Percentiles rank a stretch among this genome's conserved stretches.
Conservation (phyloP, 2,329 filamentous ascomycete genomes). For the Myotisia sp. region DNA sequence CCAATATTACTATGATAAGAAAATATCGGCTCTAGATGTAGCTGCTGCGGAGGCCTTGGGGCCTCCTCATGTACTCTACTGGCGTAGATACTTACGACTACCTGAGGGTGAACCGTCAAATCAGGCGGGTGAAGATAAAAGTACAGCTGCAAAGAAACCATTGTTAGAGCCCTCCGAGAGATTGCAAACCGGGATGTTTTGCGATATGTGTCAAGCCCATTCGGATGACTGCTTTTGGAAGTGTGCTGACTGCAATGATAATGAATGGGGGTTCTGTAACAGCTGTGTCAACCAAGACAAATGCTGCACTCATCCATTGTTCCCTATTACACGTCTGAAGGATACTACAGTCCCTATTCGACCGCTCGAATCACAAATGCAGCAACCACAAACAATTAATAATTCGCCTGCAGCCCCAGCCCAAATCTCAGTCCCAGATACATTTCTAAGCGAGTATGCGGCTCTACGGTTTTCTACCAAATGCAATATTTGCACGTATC, state of each 20-base stretch:
- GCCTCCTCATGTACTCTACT: slow-evolving; percentile 39
- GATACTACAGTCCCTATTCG: too few relatives aligned
- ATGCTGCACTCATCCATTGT: slow-evolving; percentile 66
- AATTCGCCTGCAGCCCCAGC: not conserved
- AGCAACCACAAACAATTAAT: not conserved
- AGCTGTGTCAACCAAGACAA: slow-evolving; percentile 68
- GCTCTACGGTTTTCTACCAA: slow-evolving; percentile 57
- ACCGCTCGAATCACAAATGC: slow-evolving; percentile 1
- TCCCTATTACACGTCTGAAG: slow-evolving; percentile 55
- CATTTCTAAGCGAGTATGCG: slow-evolving; percentile 37
- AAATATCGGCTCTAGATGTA: slow-evolving; percentile 24
- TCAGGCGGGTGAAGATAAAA: too few relatives aligned
- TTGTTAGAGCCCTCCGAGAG: slow-evolving; percentile 53
- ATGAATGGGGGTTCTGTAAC: slow-evolving; percentile 91
- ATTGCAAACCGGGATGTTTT: slow-evolving; percentile 71
- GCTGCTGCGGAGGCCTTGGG: slow-evolving; percentile 20
- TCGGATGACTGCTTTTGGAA: slow-evolving; percentile 82
- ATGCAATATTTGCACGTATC: slow-evolving; percentile 63
- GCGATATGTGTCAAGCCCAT: slow-evolving; percentile 56
- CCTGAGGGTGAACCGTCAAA: too few relatives aligned
- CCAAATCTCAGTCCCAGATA: not conserved
- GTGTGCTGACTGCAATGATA: slow-evolving; percentile 74
- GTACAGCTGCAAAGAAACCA: slow-evolving; percentile 33
- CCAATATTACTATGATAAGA: slow-evolving; percentile 49
- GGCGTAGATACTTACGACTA: slow-evolving; percentile 22